Conservation (phyloP, 352 stramenopile genomes). For the Pythium guiyangense region DNA sequence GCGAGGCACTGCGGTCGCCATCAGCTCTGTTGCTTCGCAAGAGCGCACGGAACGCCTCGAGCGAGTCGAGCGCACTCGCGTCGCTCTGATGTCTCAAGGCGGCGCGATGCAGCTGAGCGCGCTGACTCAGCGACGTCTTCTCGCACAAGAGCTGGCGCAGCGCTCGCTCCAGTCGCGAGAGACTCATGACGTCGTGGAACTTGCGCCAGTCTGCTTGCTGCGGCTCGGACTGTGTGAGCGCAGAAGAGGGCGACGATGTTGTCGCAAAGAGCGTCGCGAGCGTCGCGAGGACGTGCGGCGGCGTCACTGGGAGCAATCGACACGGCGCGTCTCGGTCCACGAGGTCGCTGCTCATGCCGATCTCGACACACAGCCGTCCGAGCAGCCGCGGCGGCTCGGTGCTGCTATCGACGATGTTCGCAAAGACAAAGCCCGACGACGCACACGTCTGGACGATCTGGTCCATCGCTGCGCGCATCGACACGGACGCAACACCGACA, state of each 20-base stretch:
- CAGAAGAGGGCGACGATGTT: too few relatives aligned
- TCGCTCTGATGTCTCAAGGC: neutral
- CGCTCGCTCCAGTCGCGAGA: slow-evolving; percentile 13
- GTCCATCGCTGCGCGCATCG: neutral
- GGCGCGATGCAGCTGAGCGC: neutral
- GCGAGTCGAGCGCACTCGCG: neutral
- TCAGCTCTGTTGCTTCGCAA: neutral
- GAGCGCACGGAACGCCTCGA: slow-evolving; percentile 1
- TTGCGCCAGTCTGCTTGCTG: slow-evolving; percentile 14
- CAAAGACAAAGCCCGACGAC: neutral
- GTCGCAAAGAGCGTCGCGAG: slow-evolving; percentile 5
- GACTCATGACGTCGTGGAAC: slow-evolving; percentile 16
- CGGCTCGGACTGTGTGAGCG: neutral
- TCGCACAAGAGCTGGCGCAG: slow-evolving; percentile 9
- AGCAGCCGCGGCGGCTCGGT: slow-evolving; percentile 4
- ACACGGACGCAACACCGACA: neutral
- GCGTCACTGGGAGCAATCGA: slow-evolving; percentile 4
- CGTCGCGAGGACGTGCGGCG: neutral
- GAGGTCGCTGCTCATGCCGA: neutral
- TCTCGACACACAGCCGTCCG: slow-evolving; percentile 6
- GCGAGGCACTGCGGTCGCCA: neutral
- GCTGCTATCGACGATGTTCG: slow-evolving; percentile 3
- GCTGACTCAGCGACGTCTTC: neutral
- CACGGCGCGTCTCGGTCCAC: too few relatives aligned
- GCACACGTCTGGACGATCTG: neutral